Percentiles rank a stretch among this genome's conserved stretches.
Evolutionary conservation across 1,139 yeast species (phyloP).

Genomic region (Suhomyces guaymorum): DNA sequence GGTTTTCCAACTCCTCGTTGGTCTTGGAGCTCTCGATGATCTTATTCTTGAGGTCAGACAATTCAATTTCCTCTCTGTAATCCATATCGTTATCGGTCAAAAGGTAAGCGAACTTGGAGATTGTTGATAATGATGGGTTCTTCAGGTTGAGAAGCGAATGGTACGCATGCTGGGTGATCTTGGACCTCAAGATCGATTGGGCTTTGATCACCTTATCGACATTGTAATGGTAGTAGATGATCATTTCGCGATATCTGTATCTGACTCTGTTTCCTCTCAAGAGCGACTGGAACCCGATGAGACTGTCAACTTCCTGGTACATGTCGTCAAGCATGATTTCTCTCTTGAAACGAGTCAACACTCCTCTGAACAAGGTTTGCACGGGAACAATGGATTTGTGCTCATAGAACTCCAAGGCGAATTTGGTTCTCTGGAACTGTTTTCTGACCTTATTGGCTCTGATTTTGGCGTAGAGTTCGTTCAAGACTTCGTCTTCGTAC

Average conservation of each 20-base stretch:
- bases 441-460: conserved; percentile 47
- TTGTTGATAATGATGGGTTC: conserved; percentile 77
- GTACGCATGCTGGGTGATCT: conserved; percentile 72
- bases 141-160: conserved; percentile 64
- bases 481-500: conserved; percentile 40
- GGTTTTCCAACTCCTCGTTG: conserved; percentile 70
- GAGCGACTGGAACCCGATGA: conserved; percentile 51
- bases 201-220: conserved; percentile 61
- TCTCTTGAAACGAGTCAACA: conserved; percentile 50
- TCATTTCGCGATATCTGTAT: conserved; percentile 36
- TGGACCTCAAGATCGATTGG: conserved; percentile 73
- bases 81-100: conserved; percentile 75
- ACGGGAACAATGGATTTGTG: conserved; percentile 27
- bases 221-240: conserved; percentile 56
- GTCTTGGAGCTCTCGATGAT: conserved; percentile 62
- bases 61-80: conserved; percentile 71
- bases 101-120: conserved; percentile 74
- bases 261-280: conserved; percentile 50
- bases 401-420: conserved; percentile 24
- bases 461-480: conserved; percentile 42
- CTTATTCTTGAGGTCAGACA: conserved; percentile 67
- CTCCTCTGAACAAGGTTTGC: conserved; percentile 46
- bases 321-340: conserved; percentile 55
- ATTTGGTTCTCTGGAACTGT: conserved; percentile 23
- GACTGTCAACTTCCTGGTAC: conserved; percentile 40